phyloP scores from a whole-genome alignment of 139 green algal species.

The Gonium pectorale region DNA sequence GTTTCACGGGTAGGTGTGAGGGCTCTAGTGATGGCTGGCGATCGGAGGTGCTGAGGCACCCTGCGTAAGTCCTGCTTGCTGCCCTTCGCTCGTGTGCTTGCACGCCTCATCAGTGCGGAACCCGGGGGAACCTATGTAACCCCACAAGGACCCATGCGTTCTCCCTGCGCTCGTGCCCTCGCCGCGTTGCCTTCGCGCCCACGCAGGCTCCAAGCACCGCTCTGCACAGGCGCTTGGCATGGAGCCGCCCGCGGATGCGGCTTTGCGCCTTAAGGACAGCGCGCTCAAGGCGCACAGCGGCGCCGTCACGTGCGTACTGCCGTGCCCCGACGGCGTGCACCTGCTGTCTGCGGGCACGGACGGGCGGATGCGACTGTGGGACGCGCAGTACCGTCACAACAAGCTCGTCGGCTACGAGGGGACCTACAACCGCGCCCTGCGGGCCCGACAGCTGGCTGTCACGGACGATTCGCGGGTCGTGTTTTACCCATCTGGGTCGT shows the following conservation, averaged over 20 bases:
- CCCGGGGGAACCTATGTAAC: no score
- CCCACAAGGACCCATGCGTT: no score
- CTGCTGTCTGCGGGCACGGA: slow-evolving; percentile 83
- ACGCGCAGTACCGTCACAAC: slow-evolving; percentile 67
- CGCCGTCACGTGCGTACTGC: slow-evolving; percentile 66
- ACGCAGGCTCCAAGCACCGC: not conserved
- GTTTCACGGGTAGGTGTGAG: no score
- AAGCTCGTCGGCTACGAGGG: slow-evolving; percentile 76
- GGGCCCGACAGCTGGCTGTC: slow-evolving; percentile 71
- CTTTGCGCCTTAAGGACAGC: slow-evolving; percentile 31
- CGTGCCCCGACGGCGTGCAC: slow-evolving; percentile 73
- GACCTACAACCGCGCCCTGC: slow-evolving; percentile 69
- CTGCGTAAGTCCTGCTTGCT: no score
- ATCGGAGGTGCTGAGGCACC: no score
- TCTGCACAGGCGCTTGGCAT: not conserved
- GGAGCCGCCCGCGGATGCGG: not conserved
- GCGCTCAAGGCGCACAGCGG: slow-evolving; percentile 53
- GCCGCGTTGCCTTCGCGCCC: no score
- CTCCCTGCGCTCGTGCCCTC: no score
- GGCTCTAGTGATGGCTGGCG: no score
- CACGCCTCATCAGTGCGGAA: no score
- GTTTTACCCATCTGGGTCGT: slow-evolving; percentile 80
- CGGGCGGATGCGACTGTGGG: slow-evolving; percentile 84
- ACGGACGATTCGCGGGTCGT: slow-evolving; percentile 70
- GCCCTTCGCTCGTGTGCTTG: no score